Base-by-base conservation (phyloP, 345 rosid species). In the Hibiscus syriacus region DNA sequence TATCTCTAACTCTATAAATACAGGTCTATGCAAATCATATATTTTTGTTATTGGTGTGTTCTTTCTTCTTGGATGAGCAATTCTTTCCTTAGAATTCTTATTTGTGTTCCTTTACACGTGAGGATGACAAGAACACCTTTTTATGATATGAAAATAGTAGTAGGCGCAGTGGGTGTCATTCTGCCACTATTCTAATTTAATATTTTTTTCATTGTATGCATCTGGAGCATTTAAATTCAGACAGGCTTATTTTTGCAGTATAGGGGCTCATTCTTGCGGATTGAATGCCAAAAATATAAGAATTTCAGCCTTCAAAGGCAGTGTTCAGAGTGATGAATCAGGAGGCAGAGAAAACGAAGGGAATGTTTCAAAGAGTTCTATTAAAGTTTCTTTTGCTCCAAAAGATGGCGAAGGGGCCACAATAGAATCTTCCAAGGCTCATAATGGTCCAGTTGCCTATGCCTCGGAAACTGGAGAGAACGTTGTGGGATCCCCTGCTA, bases 251-350 rank as follows among this genome's bases (percentile, higher is more conserved):
- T 80, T 80, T 70, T 73, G 79, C 96, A 92, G 98, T 80, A 78
- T 76, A 74, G 86, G 91, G 79, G 69, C 84, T 77, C 66, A 56
- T 74, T 60, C 70, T 60, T 55, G 71, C 71, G 83, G 87, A 72
- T 70, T 81, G 64, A 84, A 73, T 76, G 79, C 78, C 54, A 88
- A 80, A 72, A 68, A 83, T 64, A 76, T 85, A 41, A 85, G 81
- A 78, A 76, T 92, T 74, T 85, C 90, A 30, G 84, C 96, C 34
- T 92, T 92, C 56, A 88, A 90, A 84, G 90, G 97, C n/a, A n/a
- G n/a, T n/a, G n/a, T n/a, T n/a, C n/a, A n/a, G n/a, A n/a, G n/a
- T n/a, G n/a, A n/a, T n/a, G n/a, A n/a, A n/a, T n/a, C n/a, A n/a
- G n/a, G n/a, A n/a, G n/a, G n/a, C 32, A 81, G 85, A 43, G 78